Conservation (phyloP, 495 filamentous ascomycete species). For the Trichoderma orchidacearum region DNA sequence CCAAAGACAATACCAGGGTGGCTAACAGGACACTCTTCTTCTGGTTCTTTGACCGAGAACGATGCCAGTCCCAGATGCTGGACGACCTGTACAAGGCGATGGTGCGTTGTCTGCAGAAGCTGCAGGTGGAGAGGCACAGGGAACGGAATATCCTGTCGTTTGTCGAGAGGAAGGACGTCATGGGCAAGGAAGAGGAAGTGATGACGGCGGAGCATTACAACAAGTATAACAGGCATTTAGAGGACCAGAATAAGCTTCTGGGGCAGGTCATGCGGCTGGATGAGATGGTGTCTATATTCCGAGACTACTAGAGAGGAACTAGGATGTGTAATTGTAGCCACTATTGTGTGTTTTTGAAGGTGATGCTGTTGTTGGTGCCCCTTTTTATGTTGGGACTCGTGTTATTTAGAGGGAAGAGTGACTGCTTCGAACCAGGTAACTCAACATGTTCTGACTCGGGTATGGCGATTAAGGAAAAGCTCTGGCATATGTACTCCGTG, state of each 20-base stretch:
- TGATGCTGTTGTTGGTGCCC: no score
- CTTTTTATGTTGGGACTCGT: no score
- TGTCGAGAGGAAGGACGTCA: conserved; percentile 68
- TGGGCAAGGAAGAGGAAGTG: conserved; percentile 64
- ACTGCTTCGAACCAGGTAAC: no score
- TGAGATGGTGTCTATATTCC: conserved; percentile 66
- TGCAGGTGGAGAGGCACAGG: conserved; percentile 54
- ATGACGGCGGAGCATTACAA: conserved; percentile 54
- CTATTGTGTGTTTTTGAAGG: no score
- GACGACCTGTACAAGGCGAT: conserved; percentile 78
- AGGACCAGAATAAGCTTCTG: conserved; percentile 60
- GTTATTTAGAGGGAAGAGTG: no score
- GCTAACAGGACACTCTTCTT: conserved; percentile 72
- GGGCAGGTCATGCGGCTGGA: conserved; percentile 68
- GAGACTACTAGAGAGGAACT: conserved; percentile 40
- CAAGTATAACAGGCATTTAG: conserved; percentile 51
- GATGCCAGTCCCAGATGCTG: conserved; percentile 48
- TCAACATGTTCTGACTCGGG: no score
- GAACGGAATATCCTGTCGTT: conserved; percentile 57
- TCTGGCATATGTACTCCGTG: no score
- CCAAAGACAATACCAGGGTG: conserved; percentile 63
- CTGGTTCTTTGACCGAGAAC: conserved; percentile 75
- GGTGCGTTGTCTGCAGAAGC: conserved; percentile 68
- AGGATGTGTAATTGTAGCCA: neutral
- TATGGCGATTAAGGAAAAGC: no score